phyloP scores from a whole-genome alignment of 1,139 yeast species.

The Scheffersomyces cryptocercus region DNA sequence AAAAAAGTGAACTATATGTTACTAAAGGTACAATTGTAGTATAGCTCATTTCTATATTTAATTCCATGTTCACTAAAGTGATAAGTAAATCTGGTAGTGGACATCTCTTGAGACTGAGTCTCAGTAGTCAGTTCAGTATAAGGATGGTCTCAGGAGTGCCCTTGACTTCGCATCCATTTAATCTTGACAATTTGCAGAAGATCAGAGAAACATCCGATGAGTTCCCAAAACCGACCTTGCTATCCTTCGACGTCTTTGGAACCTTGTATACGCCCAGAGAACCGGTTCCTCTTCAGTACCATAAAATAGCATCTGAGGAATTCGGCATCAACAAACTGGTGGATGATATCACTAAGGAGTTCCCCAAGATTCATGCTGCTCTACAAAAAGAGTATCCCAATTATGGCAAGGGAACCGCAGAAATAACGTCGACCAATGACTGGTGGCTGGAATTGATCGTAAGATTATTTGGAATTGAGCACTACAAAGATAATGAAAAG shows the following conservation, averaged over 20 bases:
- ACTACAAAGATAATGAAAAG: slow-evolving; percentile 15
- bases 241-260: slow-evolving; percentile 69
- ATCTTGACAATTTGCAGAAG: slow-evolving; percentile 22
- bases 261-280: slow-evolving; percentile 60
- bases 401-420: slow-evolving; percentile 50
- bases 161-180: slow-evolving; percentile 28
- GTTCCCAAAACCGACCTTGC: slow-evolving; percentile 47
- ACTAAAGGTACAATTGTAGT: too few species aligned
- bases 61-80: too few species aligned
- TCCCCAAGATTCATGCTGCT: slow-evolving; percentile 28
- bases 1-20: too few species aligned
- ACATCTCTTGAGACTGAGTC: too few species aligned
- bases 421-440: slow-evolving; percentile 29
- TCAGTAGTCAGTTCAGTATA: background rate
- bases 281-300: slow-evolving; percentile 56
- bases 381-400: slow-evolving; percentile 48
- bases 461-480: slow-evolving; percentile 36
- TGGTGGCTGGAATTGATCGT: slow-evolving; percentile 65
- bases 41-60: too few species aligned
- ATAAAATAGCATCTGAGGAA: slow-evolving; percentile 39
- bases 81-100: too few species aligned
- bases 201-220: slow-evolving; percentile 30
- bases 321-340: slow-evolving; percentile 43
- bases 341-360: slow-evolving; percentile 26
- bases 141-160: slow-evolving; percentile 3